phyloP scores from a whole-genome alignment of 352 stramenopile species.

The Phytophthora citricola region DNA sequence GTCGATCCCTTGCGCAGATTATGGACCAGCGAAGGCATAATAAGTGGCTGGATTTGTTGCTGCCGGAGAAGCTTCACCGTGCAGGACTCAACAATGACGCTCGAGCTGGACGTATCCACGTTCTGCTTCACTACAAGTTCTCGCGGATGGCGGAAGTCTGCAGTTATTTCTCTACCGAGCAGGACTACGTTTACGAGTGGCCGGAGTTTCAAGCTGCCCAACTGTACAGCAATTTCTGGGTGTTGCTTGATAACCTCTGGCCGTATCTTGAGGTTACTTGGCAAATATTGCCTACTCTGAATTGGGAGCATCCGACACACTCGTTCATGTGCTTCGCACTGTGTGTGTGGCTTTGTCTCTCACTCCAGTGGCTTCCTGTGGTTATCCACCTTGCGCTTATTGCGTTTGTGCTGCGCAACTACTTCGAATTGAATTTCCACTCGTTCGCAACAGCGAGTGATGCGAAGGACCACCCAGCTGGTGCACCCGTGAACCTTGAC shows the following conservation, averaged over 20 bases:
- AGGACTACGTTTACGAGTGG: slow-evolving; percentile 81
- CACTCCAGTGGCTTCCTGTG: slow-evolving; percentile 82
- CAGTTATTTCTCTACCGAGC: slow-evolving; percentile 80
- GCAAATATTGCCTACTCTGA: slow-evolving; percentile 84
- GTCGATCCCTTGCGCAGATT: slow-evolving; percentile 76
- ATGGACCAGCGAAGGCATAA: slow-evolving; percentile 90
- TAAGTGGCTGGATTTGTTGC: slow-evolving; percentile 86
- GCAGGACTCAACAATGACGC: slow-evolving; percentile 85
- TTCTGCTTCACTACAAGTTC: slow-evolving; percentile 89
- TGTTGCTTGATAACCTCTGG: slow-evolving; percentile 85
- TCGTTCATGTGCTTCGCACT: slow-evolving; percentile 88
- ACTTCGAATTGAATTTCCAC: slow-evolving; percentile 87
- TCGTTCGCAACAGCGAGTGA: slow-evolving; percentile 67
- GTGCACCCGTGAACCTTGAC: slow-evolving; percentile 26
- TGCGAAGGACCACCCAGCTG: slow-evolving; percentile 43
- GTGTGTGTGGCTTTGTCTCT: slow-evolving; percentile 85
- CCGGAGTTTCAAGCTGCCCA: slow-evolving; percentile 83
- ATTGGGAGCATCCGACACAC: slow-evolving; percentile 87
- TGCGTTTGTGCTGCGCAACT: slow-evolving; percentile 82
- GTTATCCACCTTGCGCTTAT: slow-evolving; percentile 83
- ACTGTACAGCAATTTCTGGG: slow-evolving; percentile 90
- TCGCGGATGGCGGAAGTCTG: slow-evolving; percentile 86
- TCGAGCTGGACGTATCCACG: slow-evolving; percentile 80
- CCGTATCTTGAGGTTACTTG: slow-evolving; percentile 86
- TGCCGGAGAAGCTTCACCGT: slow-evolving; percentile 83